A percentile compares a stretch with the other conserved stretches of the same genome.
These are phyloP conservation scores for Boletales sp. DNA, from an alignment of 768 basidiomycete genomes.

Conservation along the genomic window DNA sequence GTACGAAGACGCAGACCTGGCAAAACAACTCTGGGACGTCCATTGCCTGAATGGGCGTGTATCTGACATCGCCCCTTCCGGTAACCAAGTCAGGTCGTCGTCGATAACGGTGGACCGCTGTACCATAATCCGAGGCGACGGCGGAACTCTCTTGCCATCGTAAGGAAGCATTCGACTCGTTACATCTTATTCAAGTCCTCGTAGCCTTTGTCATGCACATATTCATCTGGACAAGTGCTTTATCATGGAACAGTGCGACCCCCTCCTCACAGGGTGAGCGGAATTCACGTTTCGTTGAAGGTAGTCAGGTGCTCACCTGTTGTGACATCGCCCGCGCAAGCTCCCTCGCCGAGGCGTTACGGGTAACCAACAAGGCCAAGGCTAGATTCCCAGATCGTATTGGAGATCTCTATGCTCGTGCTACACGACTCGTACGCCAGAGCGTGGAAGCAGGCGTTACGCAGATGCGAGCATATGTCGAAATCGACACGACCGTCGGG, in stretches of 20 bases:
- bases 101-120: neutral
- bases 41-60: conserved; percentile 30
- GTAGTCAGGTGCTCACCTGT: neutral
- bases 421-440: conserved; percentile 50
- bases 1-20: conserved; percentile 23
- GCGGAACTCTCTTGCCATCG: conserved; percentile 33
- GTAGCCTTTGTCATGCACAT: conserved; percentile 57
- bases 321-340: conserved; percentile 26
- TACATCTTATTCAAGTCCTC: conserved; percentile 12
- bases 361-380: conserved; percentile 50
- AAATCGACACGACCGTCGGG: conserved; percentile 54
- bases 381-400: conserved; percentile 39
- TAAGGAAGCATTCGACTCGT: conserved; percentile 9
- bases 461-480: conserved; percentile 64
- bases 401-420: conserved; percentile 49
- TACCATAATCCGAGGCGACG: conserved; percentile 20
- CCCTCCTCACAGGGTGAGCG: conserved; percentile 50
- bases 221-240: conserved; percentile 71
- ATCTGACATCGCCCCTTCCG: conserved; percentile 17
- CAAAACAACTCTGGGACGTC: conserved; percentile 31
- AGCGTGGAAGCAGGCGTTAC: conserved; percentile 63
- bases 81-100: neutral
- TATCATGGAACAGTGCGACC: conserved; percentile 52
- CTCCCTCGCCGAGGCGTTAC: conserved; percentile 53
- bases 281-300: neutral